Evolutionary conservation across 2,329 filamentous ascomycete genomes (phyloP).

Genomic region (Talaromyces sp.): DNA sequence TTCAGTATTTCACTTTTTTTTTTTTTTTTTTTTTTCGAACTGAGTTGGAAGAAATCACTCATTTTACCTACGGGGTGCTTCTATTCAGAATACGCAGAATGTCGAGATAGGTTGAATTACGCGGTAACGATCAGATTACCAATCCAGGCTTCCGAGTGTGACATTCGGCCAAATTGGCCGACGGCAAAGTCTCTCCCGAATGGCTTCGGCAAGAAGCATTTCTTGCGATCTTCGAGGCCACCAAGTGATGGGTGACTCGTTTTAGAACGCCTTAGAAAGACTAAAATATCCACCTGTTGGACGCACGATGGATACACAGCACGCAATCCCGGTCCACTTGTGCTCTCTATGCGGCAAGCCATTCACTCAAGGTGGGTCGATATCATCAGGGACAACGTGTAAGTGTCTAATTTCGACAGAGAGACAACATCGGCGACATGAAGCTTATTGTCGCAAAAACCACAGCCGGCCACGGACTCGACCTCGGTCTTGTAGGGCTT

Average conservation of each 20-base stretch:
- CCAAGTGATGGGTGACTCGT: too few species aligned
- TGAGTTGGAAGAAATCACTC: not conserved
- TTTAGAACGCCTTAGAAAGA: not conserved
- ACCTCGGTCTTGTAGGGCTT: conserved; percentile 17
- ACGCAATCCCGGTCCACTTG: conserved; percentile 6
- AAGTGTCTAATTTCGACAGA: not conserved
- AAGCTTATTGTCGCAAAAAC: conserved; percentile 15
- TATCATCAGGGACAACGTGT: not conserved
- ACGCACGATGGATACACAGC: not conserved
- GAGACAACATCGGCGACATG: conserved; percentile 14
- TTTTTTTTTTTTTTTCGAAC: not conserved
- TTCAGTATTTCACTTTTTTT: not conserved
- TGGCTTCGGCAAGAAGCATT: not conserved
- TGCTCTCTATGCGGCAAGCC: conserved; percentile 20
- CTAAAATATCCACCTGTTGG: not conserved
- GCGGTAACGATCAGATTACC: not conserved
- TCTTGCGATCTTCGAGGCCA: too few species aligned
- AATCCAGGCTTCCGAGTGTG: not conserved
- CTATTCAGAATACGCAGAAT: not conserved
- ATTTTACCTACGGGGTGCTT: not conserved
- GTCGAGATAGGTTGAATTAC: not conserved
- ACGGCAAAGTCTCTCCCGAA: not conserved
- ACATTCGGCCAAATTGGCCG: conserved; percentile 11
- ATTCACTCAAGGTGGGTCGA: conserved; percentile 19
- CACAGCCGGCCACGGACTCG: not conserved